These are phyloP conservation scores for Raffaelea arxii DNA, from an alignment of 2,329 filamentous ascomycete species.

Conservation along the genomic window DNA sequence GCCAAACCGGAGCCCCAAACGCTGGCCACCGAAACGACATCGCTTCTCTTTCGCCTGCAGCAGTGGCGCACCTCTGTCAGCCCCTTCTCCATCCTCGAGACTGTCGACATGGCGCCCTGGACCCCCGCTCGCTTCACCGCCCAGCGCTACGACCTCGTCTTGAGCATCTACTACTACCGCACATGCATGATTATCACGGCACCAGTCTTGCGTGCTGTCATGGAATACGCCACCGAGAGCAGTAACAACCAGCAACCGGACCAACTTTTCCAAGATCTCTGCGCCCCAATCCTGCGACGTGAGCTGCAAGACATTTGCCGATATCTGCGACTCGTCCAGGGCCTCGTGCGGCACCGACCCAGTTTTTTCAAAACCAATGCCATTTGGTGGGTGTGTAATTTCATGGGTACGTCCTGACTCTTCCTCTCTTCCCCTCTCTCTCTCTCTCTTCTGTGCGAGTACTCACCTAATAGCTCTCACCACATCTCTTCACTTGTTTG, in stretches of 20 bases:
- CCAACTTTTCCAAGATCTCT: constrained; percentile 8
- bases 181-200: constrained; percentile 8
- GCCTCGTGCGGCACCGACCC: constrained; percentile 11
- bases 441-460: too few species aligned
- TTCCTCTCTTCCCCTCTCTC: too few species aligned
- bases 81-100: constrained; percentile 5
- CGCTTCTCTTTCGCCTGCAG: constrained; percentile 8
- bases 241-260: neutral
- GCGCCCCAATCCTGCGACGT: constrained; percentile 13
- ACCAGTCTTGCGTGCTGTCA: constrained; percentile 6
- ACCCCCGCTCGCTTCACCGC: constrained; percentile 3
- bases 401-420: constrained; percentile 15
- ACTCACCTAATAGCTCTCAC: constrained; percentile 19
- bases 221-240: constrained; percentile 6
- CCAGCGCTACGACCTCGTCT: constrained; percentile 7
- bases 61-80: constrained; percentile 6
- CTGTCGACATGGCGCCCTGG: constrained; percentile 3
- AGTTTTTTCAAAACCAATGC: constrained; percentile 17
- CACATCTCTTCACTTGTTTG: constrained; percentile 18
- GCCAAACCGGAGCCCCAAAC: neutral
- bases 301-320: constrained; percentile 13
- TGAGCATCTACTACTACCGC: constrained; percentile 13
- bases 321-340: constrained; percentile 13
- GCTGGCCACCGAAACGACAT: constrained; percentile 7
- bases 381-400: constrained; percentile 23